Evolutionary conservation across 2,329 filamentous ascomycete genomes (phyloP).

Genomic region (Fusarium coffeatum): DNA sequence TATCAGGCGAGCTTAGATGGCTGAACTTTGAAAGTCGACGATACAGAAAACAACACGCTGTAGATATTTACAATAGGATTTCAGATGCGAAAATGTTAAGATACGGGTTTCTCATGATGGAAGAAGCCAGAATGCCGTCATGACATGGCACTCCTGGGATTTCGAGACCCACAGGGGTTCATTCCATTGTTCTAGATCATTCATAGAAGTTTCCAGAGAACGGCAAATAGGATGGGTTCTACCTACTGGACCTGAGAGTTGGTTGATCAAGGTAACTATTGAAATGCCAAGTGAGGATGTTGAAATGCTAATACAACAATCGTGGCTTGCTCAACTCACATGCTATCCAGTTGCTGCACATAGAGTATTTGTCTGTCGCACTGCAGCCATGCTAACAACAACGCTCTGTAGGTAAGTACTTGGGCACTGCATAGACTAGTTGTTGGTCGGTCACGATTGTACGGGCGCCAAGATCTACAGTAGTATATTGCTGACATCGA

Average conservation of each 20-base stretch:
- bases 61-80: background rate
- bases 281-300: background rate
- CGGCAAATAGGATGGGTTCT: background rate
- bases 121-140: constrained; percentile 2
- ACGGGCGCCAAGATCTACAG: background rate
- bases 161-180: background rate
- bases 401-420: background rate
- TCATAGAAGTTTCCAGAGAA: background rate
- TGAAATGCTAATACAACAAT: background rate
- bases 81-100: background rate
- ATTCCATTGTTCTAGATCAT: background rate
- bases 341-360: background rate
- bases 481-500: background rate
- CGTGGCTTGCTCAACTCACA: background rate
- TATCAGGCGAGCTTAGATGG: background rate
- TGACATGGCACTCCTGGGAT: background rate
- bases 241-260: background rate
- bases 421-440: background rate
- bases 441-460: background rate
- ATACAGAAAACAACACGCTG: background rate
- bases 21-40: background rate
- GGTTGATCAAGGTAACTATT: background rate
- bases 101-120: background rate
- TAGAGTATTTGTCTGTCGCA: background rate
- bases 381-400: background rate